phyloP scores from a whole-genome alignment of 495 filamentous ascomycete genomes.

The Penicillium canariense region DNA sequence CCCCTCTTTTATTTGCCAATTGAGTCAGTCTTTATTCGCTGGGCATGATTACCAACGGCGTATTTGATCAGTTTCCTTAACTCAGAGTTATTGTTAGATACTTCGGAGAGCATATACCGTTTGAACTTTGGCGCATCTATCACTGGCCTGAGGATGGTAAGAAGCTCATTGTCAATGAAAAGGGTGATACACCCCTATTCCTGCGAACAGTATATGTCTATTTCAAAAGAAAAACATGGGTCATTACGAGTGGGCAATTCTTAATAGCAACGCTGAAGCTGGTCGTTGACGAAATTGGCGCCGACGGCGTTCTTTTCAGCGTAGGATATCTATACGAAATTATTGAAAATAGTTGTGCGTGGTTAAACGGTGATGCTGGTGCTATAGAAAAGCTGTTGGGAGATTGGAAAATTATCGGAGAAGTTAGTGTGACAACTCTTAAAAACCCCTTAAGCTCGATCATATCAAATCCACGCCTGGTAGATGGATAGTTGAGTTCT shows the following conservation, averaged over 20 bases:
- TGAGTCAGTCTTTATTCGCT: constrained; percentile 37
- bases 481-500: too few relatives aligned
- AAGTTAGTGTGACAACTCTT: too few relatives aligned
- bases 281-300: constrained; percentile 22
- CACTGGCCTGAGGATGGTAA: constrained; percentile 48
- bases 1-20: constrained; percentile 36
- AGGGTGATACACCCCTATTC: constrained; percentile 20
- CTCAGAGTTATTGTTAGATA: constrained; percentile 58
- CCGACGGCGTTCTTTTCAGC: constrained; percentile 26
- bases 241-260: constrained; percentile 55
- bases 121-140: constrained; percentile 50
- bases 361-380: constrained; percentile 33
- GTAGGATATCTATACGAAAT: constrained; percentile 36
- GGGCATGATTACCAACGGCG: constrained; percentile 42
- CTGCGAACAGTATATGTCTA: constrained; percentile 44
- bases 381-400: constrained; percentile 18
- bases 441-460: too few relatives aligned
- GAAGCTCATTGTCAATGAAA: constrained; percentile 22
- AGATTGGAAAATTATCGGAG: constrained; percentile 26
- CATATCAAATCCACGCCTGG: too few relatives aligned
- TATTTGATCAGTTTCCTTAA: constrained; percentile 38
- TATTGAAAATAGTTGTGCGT: constrained; percentile 39
- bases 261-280: constrained; percentile 41
- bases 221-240: constrained; percentile 52
- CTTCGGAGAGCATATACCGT: constrained; percentile 56